Conservation (phyloP, 148 eudicot genomes). For the Rhododendron griersonianum region DNA sequence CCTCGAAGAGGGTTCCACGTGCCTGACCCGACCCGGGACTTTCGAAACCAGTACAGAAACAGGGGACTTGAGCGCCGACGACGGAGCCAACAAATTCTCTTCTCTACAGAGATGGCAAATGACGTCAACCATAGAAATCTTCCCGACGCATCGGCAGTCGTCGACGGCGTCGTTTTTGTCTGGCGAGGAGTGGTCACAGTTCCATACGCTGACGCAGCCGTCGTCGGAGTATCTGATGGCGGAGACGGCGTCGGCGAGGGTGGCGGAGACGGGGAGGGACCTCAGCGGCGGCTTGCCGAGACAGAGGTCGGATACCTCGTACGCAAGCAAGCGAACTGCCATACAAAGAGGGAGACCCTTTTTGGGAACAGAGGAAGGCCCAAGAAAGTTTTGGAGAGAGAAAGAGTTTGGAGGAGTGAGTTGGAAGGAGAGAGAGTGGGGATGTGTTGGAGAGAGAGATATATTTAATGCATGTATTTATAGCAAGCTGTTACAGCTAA, state of each 20-base stretch:
- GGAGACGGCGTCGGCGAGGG: constrained; percentile 55
- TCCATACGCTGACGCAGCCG: constrained; percentile 64
- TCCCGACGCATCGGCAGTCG: constrained; percentile 61
- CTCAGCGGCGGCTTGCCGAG: constrained; percentile 84
- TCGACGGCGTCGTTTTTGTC: background rate
- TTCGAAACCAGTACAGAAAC: constrained; percentile 43
- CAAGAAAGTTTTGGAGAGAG: background rate
- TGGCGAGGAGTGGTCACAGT: constrained; percentile 27
- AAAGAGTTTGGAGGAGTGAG: background rate
- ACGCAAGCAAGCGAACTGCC: constrained; percentile 65
- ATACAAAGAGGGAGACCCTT: constrained; percentile 33
- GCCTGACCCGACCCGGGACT: constrained; percentile 33
- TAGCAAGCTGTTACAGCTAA: background rate
- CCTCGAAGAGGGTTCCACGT: constrained; percentile 64
- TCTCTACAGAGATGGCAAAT: constrained; percentile 58
- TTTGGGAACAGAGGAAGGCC: background rate
- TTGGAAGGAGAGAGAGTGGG: background rate
- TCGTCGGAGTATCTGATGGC: constrained; percentile 56
- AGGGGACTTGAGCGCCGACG: constrained; percentile 60
- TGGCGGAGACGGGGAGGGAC: constrained; percentile 42
- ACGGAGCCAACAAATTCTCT: constrained; percentile 44
- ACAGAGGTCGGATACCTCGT: constrained; percentile 76
- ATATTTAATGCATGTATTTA: background rate
- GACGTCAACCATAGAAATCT: constrained; percentile 68
- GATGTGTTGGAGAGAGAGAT: background rate